These are phyloP conservation scores for Crithidia expoeki DNA, from an alignment of 208 protist species.

Conservation along the genomic window DNA sequence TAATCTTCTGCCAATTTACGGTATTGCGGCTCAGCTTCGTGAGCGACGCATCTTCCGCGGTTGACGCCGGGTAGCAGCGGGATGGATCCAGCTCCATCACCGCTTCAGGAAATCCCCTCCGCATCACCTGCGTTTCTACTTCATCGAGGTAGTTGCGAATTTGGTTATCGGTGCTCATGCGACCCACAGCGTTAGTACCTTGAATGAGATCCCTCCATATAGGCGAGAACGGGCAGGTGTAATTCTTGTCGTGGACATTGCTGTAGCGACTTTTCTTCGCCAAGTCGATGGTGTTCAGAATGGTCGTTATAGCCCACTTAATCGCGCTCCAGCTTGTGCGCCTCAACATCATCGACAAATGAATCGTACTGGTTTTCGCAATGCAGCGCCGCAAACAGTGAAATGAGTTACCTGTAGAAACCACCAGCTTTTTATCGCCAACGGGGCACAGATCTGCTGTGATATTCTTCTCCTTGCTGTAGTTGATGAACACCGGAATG, in stretches of 20 bases:
- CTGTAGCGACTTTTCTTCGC: conserved; percentile 37
- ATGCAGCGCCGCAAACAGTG: conserved; percentile 26
- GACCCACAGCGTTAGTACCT: conserved; percentile 44
- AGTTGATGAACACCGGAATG: conserved; percentile 41
- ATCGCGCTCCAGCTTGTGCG: conserved; percentile 47
- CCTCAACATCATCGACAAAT: conserved; percentile 53
- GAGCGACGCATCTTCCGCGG: conserved; percentile 43
- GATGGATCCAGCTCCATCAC: conserved; percentile 20
- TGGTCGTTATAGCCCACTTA: conserved; percentile 42
- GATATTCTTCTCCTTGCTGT: conserved; percentile 36
- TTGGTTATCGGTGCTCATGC: conserved; percentile 23
- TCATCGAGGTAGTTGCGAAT: conserved; percentile 44
- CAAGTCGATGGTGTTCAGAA: conserved; percentile 41
- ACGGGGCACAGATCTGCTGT: conserved; percentile 52
- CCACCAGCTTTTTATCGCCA: conserved; percentile 23
- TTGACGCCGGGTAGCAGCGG: conserved; percentile 30
- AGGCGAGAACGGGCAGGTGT: conserved; percentile 34
- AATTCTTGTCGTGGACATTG: conserved; percentile 26
- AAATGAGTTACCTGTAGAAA: conserved; percentile 9
- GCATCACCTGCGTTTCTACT: conserved; percentile 35
- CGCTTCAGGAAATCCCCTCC: conserved; percentile 38
- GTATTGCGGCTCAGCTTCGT: conserved; percentile 32
- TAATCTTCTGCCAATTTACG: conserved; percentile 11
- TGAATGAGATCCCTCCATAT: conserved; percentile 46
- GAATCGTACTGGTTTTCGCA: conserved; percentile 43